Conservation (phyloP, 2,329 filamentous ascomycete species). For the Xylaria sp. region DNA sequence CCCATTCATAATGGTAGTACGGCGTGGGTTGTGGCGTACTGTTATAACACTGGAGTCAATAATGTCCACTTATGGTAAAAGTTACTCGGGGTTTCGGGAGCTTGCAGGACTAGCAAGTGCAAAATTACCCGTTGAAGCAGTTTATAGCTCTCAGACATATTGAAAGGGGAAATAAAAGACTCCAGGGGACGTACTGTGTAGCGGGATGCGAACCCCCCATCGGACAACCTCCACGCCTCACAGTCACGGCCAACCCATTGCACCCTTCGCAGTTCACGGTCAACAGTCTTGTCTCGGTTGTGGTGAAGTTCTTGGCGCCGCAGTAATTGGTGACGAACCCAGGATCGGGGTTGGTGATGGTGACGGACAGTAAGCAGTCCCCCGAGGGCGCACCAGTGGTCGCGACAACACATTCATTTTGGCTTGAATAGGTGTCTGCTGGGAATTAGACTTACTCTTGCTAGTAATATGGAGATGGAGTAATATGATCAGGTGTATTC, state of each 20-base stretch:
- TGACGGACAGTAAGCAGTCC: slow-evolving; percentile 19
- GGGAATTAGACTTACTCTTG: background rate
- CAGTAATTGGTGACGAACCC: slow-evolving; percentile 23
- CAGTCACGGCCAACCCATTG: background rate
- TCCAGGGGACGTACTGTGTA: no score
- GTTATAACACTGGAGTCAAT: no score
- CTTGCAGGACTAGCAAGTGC: no score
- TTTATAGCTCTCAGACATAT: no score
- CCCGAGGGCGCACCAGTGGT: background rate
- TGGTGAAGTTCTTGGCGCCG: slow-evolving; percentile 12
- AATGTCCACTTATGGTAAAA: no score
- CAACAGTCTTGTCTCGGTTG: slow-evolving; percentile 17
- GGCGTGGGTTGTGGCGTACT: slow-evolving; percentile 7
- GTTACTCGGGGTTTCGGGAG: no score
- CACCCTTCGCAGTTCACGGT: slow-evolving; percentile 25
- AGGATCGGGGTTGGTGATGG: background rate
- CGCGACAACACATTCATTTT: slow-evolving; percentile 13
- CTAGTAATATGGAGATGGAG: background rate
- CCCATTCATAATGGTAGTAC: slow-evolving; percentile 9
- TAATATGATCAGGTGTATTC: no score
- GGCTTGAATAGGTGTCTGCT: slow-evolving; percentile 11
- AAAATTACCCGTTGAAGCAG: no score
- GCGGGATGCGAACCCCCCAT: slow-evolving; percentile 2
- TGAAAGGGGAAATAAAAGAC: no score
- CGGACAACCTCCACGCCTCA: slow-evolving; percentile 15